Evolutionary conservation across 768 basidiomycete species (phyloP).

Genomic region (Lactarius sanguifluus): DNA sequence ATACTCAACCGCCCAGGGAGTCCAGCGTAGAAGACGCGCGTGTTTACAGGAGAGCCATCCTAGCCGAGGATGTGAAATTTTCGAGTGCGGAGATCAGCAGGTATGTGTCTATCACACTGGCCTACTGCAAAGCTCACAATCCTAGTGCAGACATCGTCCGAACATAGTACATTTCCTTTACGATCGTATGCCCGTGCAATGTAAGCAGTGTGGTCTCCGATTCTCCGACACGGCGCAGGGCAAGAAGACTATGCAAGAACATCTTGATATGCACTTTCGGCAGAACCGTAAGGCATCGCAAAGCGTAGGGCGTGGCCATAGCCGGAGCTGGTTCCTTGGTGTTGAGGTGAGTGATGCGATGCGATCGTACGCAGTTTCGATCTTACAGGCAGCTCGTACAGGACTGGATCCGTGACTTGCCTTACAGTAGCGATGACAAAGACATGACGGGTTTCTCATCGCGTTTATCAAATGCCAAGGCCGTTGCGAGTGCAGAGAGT

Average conservation of each 20-base stretch:
- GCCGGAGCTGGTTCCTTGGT: slow-evolving; percentile 85
- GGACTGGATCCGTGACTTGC: slow-evolving; percentile 86
- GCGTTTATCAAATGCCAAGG: slow-evolving; percentile 53
- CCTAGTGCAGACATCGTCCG: slow-evolving; percentile 53
- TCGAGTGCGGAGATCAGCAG: slow-evolving; percentile 67
- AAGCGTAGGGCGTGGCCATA: slow-evolving; percentile 79
- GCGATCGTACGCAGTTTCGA: not conserved
- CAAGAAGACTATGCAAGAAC: slow-evolving; percentile 77
- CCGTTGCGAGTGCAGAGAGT: slow-evolving; percentile 57
- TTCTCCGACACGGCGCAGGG: slow-evolving; percentile 73
- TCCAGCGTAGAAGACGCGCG: slow-evolving; percentile 49
- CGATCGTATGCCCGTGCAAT: slow-evolving; percentile 72
- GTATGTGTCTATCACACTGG: slow-evolving; percentile 39
- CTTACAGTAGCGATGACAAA: slow-evolving; percentile 65
- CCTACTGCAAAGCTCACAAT: slow-evolving; percentile 5
- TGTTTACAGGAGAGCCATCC: slow-evolving; percentile 59
- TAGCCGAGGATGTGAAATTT: slow-evolving; percentile 60
- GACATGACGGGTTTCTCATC: slow-evolving; percentile 52
- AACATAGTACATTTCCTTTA: slow-evolving; percentile 68
- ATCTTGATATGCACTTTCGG: slow-evolving; percentile 95
- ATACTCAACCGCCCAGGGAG: slow-evolving; percentile 38
- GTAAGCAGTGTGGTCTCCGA: slow-evolving; percentile 91
- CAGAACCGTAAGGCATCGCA: slow-evolving; percentile 85
- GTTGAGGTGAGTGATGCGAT: slow-evolving; percentile 60
- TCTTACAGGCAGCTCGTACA: slow-evolving; percentile 35